Evolutionary conservation across 2,329 filamentous ascomycete species (phyloP).

Genomic region (Zasmidium angulare): DNA sequence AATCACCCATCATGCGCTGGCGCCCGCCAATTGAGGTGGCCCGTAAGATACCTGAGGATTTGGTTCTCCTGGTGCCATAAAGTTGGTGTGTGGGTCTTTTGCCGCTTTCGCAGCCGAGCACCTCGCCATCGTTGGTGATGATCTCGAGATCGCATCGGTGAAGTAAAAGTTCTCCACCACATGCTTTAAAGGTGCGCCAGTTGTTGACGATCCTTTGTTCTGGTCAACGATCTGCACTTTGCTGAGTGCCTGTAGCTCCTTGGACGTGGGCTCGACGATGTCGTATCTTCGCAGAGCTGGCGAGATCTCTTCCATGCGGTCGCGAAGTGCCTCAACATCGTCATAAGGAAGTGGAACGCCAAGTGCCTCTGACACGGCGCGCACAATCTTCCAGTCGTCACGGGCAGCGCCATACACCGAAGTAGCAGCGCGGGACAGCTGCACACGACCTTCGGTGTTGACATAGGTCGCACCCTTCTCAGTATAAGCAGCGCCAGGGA

Average conservation of each 20-base stretch:
- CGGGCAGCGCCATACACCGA: conserved; percentile 84
- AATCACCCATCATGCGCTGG: conserved; percentile 19
- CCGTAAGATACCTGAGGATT: conserved; percentile 45
- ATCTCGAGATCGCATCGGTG: conserved; percentile 94
- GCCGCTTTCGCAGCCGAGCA: conserved; percentile 87
- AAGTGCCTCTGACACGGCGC: conserved; percentile 87
- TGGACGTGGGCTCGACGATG: conserved; percentile 72
- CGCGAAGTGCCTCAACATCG: conserved; percentile 81
- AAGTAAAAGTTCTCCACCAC: conserved; percentile 97
- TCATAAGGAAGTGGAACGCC: conserved; percentile 87
- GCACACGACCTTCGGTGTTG: conserved; percentile 95
- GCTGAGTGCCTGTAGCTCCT: conserved; percentile 65
- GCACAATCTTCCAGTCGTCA: conserved; percentile 99
- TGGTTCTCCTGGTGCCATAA: conserved; percentile 50
- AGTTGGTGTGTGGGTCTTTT: conserved; percentile 51
- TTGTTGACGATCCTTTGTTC: conserved; percentile 83
- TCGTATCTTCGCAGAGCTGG: conserved; percentile 88
- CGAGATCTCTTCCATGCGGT: conserved; percentile 93
- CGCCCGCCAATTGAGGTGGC: conserved; percentile 22
- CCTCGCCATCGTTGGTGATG: conserved; percentile 96
- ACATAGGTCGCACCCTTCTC: conserved; percentile 96
- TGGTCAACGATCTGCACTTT: conserved; percentile 95
- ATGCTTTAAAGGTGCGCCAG: conserved; percentile 73
- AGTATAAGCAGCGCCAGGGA: conserved; percentile 93
- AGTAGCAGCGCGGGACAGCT: conserved; percentile 88